Evolutionary conservation across 2,329 filamentous ascomycete species (phyloP).

Genomic region (Teratosphaeria epicoccoides): DNA sequence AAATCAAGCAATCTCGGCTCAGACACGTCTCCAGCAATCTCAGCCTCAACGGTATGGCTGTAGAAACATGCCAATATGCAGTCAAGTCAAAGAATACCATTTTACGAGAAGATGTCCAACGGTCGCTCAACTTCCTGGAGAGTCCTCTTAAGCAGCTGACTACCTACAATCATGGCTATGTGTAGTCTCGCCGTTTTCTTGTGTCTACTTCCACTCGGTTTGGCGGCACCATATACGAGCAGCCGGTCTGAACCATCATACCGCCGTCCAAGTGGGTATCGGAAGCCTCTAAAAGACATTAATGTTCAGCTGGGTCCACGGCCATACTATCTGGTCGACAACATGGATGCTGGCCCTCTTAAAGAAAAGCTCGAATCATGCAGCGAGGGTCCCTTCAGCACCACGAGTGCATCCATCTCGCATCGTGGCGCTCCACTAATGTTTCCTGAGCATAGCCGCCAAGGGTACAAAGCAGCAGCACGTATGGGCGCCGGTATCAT

Average conservation of each 20-base stretch:
- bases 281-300: slow-evolving; percentile 1
- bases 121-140: not conserved
- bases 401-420: slow-evolving; percentile 48
- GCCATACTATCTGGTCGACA: slow-evolving; percentile 53
- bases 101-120: not conserved
- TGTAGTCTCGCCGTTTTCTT: not conserved
- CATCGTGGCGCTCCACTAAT: slow-evolving; percentile 52
- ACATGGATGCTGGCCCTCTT: slow-evolving; percentile 50
- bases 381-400: slow-evolving; percentile 42
- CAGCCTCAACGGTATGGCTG: not conserved
- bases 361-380: slow-evolving; percentile 52
- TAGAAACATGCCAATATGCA: not conserved
- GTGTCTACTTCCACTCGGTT: not conserved
- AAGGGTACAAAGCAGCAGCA: slow-evolving; percentile 51
- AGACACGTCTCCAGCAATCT: not conserved
- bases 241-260: not conserved
- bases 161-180: not conserved
- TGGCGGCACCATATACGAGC: not conserved
- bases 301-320: slow-evolving; percentile 51
- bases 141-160: not conserved
- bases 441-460: slow-evolving; percentile 53
- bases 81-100: not conserved
- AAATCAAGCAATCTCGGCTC: not conserved
- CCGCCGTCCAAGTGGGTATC: not conserved
- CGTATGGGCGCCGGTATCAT: slow-evolving; percentile 54